Evolutionary conservation across 768 basidiomycete genomes (phyloP).

Genomic region (Suillus alpinus): DNA sequence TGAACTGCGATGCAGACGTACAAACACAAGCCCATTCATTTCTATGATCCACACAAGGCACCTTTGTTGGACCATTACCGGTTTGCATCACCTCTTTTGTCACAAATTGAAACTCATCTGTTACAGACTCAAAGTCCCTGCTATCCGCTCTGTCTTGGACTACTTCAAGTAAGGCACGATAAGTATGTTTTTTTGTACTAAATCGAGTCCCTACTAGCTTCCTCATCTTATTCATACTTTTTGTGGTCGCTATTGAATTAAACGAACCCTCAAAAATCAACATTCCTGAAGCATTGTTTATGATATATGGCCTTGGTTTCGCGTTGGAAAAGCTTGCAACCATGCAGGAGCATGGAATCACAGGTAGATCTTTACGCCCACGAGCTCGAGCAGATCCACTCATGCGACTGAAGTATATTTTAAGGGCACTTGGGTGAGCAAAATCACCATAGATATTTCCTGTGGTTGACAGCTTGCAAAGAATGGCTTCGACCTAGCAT

Average conservation of each 20-base stretch:
- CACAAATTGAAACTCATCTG: background rate
- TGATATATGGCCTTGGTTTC: conserved; percentile 79
- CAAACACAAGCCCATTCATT: conserved; percentile 86
- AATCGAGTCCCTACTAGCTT: conserved; percentile 43
- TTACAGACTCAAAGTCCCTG: conserved; percentile 84
- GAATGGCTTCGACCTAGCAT: conserved; percentile 94
- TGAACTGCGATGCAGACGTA: conserved; percentile 63
- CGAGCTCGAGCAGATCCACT: conserved; percentile 1
- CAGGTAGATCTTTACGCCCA: conserved; percentile 45
- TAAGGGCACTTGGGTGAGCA: conserved; percentile 75
- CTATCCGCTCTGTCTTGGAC: conserved; percentile 86
- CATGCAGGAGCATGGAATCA: conserved; percentile 94
- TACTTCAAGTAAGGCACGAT: conserved; percentile 64
- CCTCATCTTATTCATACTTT: conserved; percentile 73
- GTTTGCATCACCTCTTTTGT: conserved; percentile 36
- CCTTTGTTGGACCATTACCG: conserved; percentile 95
- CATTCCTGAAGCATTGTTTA: conserved; percentile 66
- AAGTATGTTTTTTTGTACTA: background rate
- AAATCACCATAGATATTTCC: background rate
- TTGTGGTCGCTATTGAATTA: conserved; percentile 77
- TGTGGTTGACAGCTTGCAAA: conserved; percentile 21
- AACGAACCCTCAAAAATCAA: conserved; percentile 64
- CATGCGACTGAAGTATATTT: conserved; percentile 57
- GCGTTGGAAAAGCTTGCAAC: conserved; percentile 90
- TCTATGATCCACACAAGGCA: conserved; percentile 92